phyloP scores from a whole-genome alignment of 176 grass and related monocot genomes.

The Dendrocalamus sinicus region DNA sequence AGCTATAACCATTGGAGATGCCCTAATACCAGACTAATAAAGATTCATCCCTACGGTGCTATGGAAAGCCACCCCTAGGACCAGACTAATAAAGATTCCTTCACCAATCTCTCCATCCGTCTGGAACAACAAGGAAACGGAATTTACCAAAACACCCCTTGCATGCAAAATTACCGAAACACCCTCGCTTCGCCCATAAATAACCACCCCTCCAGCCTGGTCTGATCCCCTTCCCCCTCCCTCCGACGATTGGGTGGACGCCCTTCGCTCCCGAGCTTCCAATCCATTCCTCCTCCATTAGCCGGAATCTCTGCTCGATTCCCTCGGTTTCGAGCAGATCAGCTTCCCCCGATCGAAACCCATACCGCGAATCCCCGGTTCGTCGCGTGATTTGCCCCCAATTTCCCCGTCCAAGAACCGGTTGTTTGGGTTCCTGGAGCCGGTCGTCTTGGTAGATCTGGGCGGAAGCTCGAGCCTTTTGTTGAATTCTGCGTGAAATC shows the following conservation, averaged over 20 bases:
- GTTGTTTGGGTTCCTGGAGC: constrained; percentile 11
- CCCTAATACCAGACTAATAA: constrained; percentile 36
- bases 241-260: constrained; percentile 24
- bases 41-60: constrained; percentile 8
- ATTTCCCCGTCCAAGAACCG: not conserved
- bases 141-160: constrained; percentile 38
- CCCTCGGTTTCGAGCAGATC: not conserved
- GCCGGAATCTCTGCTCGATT: constrained; percentile 5
- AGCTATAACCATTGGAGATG: no score
- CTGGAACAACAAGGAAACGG: not conserved
- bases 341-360: not conserved
- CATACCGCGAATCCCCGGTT: not conserved
- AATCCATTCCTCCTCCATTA: not conserved
- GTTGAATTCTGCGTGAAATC: not conserved
- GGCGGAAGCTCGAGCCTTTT: not conserved
- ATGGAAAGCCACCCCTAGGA: constrained; percentile 39
- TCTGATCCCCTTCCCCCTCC: constrained; percentile 46
- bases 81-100: constrained; percentile 44
- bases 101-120: not conserved
- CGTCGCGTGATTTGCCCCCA: not conserved
- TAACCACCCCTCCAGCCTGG: constrained; percentile 31
- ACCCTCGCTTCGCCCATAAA: constrained; percentile 48
- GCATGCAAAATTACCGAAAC: not conserved
- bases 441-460: constrained; percentile 43
- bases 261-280: constrained; percentile 34